Evolutionary conservation across 345 rosid genomes (phyloP).

Genomic region (Geranium rotundifolium): DNA sequence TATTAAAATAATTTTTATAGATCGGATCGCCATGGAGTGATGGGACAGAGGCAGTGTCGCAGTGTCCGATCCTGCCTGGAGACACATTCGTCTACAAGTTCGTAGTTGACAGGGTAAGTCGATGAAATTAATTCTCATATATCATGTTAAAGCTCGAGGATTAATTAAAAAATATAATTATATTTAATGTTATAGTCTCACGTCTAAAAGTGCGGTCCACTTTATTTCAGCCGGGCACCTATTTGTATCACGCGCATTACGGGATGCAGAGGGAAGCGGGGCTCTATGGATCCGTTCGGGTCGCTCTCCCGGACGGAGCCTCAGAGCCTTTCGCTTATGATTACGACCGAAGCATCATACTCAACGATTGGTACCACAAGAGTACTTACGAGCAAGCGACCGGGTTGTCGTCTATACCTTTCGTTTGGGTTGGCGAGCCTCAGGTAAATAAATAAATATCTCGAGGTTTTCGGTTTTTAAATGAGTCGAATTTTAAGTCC

Average conservation of each 20-base stretch:
- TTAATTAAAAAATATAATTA: too few species aligned
- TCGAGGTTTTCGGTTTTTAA: neutral
- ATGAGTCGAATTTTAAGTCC: neutral
- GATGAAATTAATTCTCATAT: too few species aligned
- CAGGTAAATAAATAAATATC: conserved; percentile 22
- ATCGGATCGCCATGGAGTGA: conserved; percentile 67
- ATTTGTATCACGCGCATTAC: conserved; percentile 66
- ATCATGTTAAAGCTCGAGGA: too few species aligned
- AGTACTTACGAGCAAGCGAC: conserved; percentile 46
- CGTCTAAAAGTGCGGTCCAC: neutral
- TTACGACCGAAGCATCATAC: conserved; percentile 49
- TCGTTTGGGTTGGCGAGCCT: conserved; percentile 74
- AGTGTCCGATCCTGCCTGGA: conserved; percentile 63
- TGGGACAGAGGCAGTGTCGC: conserved; percentile 60
- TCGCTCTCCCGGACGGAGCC: conserved; percentile 28
- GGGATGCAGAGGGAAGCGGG: conserved; percentile 77
- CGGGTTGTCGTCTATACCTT: conserved; percentile 44
- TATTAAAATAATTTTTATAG: conserved; percentile 26
- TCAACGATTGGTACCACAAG: conserved; percentile 69
- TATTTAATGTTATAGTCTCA: too few species aligned
- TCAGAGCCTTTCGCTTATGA: conserved; percentile 56
- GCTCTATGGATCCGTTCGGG: conserved; percentile 56
- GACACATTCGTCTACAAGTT: conserved; percentile 50
- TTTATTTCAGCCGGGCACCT: conserved; percentile 48
- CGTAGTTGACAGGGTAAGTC: conserved; percentile 59